These are phyloP conservation scores for Tetrahymena thermophila DNA, from an alignment of 73 alveolate species.

Conservation along the genomic window DNA sequence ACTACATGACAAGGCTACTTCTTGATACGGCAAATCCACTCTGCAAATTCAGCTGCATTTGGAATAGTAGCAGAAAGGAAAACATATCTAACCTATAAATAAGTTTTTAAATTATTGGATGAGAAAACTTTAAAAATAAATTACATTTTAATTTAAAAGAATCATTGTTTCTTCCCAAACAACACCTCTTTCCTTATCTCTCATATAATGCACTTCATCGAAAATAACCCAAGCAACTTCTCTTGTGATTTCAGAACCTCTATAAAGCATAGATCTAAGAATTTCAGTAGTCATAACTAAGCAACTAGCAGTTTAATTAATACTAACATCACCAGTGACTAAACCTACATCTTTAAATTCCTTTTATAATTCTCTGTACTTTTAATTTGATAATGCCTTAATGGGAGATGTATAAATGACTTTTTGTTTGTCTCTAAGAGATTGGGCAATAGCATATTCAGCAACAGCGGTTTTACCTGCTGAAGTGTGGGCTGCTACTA, in stretches of 20 bases:
- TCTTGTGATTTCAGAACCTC: conserved; percentile 97
- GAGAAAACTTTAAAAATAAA: too few relatives aligned
- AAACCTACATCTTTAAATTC: conserved; percentile 99
- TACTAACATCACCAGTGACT: conserved; percentile 99
- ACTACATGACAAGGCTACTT: conserved; percentile 98
- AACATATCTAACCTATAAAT: conserved; percentile 86
- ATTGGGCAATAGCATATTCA: conserved; percentile 98
- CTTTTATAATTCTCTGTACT: conserved; percentile 96
- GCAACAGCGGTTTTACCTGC: conserved; percentile 99
- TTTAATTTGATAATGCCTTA: conserved; percentile 98
- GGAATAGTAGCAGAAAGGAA: conserved; percentile 99
- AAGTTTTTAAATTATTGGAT: too few relatives aligned
- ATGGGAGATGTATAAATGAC: conserved; percentile 99
- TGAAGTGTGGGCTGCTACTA: conserved; percentile 99
- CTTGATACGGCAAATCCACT: conserved; percentile 96
- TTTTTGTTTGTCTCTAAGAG: conserved; percentile 91
- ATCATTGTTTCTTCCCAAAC: conserved; percentile 99
- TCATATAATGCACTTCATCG: conserved; percentile 99
- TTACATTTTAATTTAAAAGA: conserved; percentile 55
- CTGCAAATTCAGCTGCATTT: conserved; percentile 99
- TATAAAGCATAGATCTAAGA: conserved; percentile 97
- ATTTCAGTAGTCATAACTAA: conserved; percentile 99
- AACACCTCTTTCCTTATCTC: conserved; percentile 99
- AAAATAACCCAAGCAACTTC: conserved; percentile 99
- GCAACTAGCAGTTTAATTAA: conserved; percentile 93